Evolutionary conservation across 306 rosid genomes (phyloP).

Genomic region (Sechiopsis laciniata): DNA sequence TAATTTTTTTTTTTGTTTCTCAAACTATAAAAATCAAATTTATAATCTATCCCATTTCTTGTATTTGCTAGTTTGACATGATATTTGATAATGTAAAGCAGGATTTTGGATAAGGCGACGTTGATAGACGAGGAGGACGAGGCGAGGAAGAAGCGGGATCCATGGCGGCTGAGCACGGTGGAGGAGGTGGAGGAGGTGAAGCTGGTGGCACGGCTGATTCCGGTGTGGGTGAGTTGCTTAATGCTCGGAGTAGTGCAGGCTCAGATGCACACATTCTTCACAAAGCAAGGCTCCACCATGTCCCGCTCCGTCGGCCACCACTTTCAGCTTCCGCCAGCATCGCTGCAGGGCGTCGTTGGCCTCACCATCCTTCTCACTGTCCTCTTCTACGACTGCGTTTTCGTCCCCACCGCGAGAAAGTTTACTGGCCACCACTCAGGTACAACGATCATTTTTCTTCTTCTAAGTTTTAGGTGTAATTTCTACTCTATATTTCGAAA

Average conservation of each 20-base stretch:
- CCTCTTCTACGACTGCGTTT: neutral
- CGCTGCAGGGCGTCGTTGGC: conserved; percentile 54
- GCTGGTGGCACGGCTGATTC: conserved; percentile 53
- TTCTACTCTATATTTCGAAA: too few relatives aligned
- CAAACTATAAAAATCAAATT: too few relatives aligned
- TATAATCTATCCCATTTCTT: too few relatives aligned
- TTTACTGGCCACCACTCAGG: neutral
- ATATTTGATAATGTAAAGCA: neutral
- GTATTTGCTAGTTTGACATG: too few relatives aligned
- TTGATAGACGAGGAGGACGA: conserved; percentile 45
- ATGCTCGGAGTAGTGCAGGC: conserved; percentile 54
- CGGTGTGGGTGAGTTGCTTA: conserved; percentile 62
- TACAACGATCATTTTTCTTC: too few relatives aligned
- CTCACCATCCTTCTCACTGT: conserved; percentile 36
- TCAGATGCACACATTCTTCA: conserved; percentile 52
- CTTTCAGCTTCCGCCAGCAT: conserved; percentile 54
- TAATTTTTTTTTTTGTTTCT: too few relatives aligned
- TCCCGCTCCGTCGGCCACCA: conserved; percentile 44
- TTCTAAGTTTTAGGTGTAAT: too few relatives aligned
- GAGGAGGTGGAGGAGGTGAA: conserved; percentile 75
- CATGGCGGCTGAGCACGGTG: conserved; percentile 68
- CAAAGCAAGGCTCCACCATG: conserved; percentile 60
- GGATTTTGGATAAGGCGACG: conserved; percentile 65
- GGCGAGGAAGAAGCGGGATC: conserved; percentile 40
- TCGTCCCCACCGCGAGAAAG: conserved; percentile 30